Evolutionary conservation across 441 rosid genomes (phyloP).

Genomic region (Rhodomyrtus psidioides): DNA sequence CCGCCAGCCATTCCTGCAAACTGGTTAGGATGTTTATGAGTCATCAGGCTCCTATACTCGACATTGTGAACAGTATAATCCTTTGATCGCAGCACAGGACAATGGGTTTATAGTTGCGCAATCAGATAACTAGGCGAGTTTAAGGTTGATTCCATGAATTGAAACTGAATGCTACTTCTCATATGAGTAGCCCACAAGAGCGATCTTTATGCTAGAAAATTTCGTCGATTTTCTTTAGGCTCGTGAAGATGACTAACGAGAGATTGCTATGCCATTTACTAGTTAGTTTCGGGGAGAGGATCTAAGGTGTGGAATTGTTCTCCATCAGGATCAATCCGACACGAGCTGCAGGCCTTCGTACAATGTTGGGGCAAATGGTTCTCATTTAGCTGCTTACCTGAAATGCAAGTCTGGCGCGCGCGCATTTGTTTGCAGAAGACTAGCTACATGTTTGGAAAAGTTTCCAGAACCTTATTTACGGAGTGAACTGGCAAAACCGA

Average conservation of each 20-base stretch:
- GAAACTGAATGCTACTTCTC: not conserved
- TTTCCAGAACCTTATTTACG: not conserved
- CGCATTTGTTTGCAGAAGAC: not conserved
- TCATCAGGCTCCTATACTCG: not conserved
- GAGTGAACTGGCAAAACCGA: not conserved
- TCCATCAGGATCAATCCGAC: not conserved
- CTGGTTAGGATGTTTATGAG: slow-evolving; percentile 9
- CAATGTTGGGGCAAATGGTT: not conserved
- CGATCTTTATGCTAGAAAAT: not conserved
- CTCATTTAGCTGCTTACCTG: not conserved
- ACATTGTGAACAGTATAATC: not conserved
- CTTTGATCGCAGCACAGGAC: not conserved
- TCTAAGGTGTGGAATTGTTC: not conserved
- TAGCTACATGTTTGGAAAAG: not conserved
- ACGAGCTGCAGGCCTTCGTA: not conserved
- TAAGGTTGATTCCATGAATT: not conserved
- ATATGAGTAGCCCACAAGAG: not conserved
- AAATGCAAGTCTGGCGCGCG: not conserved
- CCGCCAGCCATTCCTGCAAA: slow-evolving; percentile 26
- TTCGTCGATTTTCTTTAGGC: not conserved
- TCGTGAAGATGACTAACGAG: not conserved
- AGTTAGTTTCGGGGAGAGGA: not conserved
- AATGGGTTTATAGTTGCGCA: not conserved
- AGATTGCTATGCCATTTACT: not conserved
- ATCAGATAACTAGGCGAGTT: not conserved